Conservation (phyloP, 148 eudicot genomes). For the Chenopodium formosanum region DNA sequence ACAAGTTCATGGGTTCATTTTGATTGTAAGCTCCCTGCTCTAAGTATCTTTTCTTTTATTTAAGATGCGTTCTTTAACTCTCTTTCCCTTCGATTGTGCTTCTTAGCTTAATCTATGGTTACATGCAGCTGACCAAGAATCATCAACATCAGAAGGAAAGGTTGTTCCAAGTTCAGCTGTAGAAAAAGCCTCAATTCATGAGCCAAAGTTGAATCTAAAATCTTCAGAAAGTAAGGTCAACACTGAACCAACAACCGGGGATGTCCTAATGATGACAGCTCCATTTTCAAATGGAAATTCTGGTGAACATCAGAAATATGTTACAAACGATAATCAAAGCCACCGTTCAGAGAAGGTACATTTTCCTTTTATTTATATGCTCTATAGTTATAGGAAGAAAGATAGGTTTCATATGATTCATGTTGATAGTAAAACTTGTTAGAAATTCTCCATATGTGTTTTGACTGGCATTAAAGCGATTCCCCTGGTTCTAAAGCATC, state of each 20-base stretch:
- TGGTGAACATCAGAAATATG: constrained; percentile 23
- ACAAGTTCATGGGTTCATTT: constrained; percentile 34
- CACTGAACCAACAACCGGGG: constrained; percentile 27
- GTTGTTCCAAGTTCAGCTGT: constrained; percentile 28
- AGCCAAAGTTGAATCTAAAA: constrained; percentile 21
- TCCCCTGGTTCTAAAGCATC: too few relatives aligned
- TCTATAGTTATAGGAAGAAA: not conserved
- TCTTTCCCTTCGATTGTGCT: constrained; percentile 3
- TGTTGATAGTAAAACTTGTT: not conserved
- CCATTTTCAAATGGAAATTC: constrained; percentile 22
- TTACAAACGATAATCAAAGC: constrained; percentile 13
- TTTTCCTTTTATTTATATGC: not conserved
- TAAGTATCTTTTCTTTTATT: not conserved
- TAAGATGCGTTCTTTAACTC: not conserved
- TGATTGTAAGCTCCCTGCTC: constrained; percentile 38
- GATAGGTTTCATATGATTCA: not conserved
- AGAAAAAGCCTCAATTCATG: constrained; percentile 23
- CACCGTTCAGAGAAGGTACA: constrained; percentile 32
- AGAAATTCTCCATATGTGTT: too few relatives aligned
- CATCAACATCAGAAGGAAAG: not conserved
- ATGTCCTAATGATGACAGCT: constrained; percentile 28
- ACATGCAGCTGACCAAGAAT: constrained; percentile 34
- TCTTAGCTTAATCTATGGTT: not conserved
- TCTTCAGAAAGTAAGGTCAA: constrained; percentile 29
- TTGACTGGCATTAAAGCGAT: too few relatives aligned